These are phyloP conservation scores for maize (Zea mays) DNA, from an alignment of 176 grass and related monocot species.

Conservation along the genomic window DNA sequence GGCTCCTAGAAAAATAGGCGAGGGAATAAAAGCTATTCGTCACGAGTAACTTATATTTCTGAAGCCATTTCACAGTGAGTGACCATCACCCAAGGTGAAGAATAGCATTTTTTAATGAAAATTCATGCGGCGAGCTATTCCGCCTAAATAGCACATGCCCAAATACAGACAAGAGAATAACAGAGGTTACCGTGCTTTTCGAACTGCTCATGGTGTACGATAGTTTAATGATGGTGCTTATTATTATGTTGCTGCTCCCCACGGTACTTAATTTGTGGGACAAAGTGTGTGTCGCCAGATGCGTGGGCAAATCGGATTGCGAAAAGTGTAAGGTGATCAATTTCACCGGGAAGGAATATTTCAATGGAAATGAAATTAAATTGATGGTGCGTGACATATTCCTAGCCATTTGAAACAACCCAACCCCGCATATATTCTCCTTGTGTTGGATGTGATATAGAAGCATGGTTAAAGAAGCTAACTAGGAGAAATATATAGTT, in stretches of 20 bases:
- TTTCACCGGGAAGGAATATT: slow-evolving; percentile 31
- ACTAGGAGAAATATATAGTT: slow-evolving; percentile 1
- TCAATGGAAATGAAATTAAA: neutral
- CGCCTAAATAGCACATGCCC: too few relatives aligned
- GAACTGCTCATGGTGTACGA: slow-evolving; percentile 30
- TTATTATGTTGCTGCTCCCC: slow-evolving; percentile 35
- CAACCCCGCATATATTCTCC: slow-evolving; percentile 48
- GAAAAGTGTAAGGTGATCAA: slow-evolving; percentile 58
- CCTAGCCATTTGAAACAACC: slow-evolving; percentile 46
- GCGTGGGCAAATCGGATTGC: slow-evolving; percentile 42
- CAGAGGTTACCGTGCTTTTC: slow-evolving; percentile 13
- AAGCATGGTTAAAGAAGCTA: neutral
- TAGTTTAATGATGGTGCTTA: slow-evolving; percentile 35
- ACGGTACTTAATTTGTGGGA: slow-evolving; percentile 36
- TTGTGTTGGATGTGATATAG: neutral
- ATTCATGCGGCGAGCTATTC: too few relatives aligned
- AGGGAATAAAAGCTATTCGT: too few relatives aligned
- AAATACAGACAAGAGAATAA: neutral
- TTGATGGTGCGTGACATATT: slow-evolving; percentile 40
- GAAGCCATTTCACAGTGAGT: too few relatives aligned
- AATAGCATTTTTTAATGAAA: too few relatives aligned
- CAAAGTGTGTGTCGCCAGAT: slow-evolving; percentile 45
- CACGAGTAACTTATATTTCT: too few relatives aligned
- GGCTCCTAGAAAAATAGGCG: too few relatives aligned
- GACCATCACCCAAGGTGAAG: too few relatives aligned